Conservation (phyloP, 1,139 yeast species). For the Spencermartinsiella ligniputridi region DNA sequence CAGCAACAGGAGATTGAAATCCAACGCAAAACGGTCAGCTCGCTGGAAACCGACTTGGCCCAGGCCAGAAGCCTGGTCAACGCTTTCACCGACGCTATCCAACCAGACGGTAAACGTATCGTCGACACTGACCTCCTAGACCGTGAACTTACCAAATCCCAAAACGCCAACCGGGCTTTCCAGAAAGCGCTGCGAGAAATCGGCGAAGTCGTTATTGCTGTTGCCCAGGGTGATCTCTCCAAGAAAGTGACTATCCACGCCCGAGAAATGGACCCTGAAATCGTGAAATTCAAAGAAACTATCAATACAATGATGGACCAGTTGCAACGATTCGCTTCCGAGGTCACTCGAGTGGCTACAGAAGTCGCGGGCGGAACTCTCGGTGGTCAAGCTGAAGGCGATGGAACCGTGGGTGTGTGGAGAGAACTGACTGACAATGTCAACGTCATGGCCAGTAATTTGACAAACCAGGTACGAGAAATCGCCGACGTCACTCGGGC, state of each 20-base stretch:
- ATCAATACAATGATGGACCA: conserved; percentile 89
- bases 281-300: conserved; percentile 71
- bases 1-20: conserved; percentile 37
- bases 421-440: conserved; percentile 78
- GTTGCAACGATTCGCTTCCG: conserved; percentile 73
- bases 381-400: conserved; percentile 84
- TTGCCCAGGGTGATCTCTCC: conserved; percentile 79
- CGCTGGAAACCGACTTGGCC: conserved; percentile 34
- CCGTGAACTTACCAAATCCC: conserved; percentile 47
- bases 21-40: conserved; percentile 35
- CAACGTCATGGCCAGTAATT: conserved; percentile 80
- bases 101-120: conserved; percentile 32
- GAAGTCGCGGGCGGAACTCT: conserved; percentile 86
- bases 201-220: conserved; percentile 77
- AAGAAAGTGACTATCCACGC: conserved; percentile 71
- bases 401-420: conserved; percentile 85
- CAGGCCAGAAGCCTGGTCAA: conserved; percentile 36
- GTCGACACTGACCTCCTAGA: conserved; percentile 34
- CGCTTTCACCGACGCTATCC: conserved; percentile 34
- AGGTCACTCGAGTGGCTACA: conserved; percentile 80
- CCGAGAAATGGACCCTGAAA: conserved; percentile 67
- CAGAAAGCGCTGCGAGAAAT: conserved; percentile 73
- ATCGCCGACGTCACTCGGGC: conserved; percentile 87
- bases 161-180: conserved; percentile 68
- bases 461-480: conserved; percentile 79